Evolutionary conservation across 1,284 basidiomycete genomes (phyloP).

Genomic region (Tremellales sp.): DNA sequence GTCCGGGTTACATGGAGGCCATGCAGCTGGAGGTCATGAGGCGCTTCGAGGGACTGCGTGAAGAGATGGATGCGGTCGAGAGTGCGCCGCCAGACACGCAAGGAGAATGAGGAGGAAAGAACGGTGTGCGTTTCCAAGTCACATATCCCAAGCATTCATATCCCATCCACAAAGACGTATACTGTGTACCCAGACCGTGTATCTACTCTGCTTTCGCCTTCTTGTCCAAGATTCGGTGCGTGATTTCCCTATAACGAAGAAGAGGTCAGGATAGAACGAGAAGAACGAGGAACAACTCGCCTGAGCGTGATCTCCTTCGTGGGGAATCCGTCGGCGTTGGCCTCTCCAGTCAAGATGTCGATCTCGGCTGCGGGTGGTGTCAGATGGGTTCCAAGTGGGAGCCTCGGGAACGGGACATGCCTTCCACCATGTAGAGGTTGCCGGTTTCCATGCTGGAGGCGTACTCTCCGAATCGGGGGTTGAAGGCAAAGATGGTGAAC

Average conservation of each 20-base stretch:
- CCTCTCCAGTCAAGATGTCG: slow-evolving; percentile 10
- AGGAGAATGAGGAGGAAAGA: neutral
- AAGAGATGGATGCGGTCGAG: slow-evolving; percentile 5
- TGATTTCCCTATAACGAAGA: neutral
- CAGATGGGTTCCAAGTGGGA: slow-evolving; percentile 1
- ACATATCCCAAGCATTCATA: neutral
- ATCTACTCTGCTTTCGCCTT: neutral
- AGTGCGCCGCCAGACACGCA: neutral
- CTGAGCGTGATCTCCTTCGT: slow-evolving; percentile 17
- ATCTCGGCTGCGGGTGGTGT: slow-evolving; percentile 11
- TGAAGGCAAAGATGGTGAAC: slow-evolving; percentile 43
- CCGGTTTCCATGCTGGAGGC: slow-evolving; percentile 28
- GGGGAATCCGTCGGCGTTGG: slow-evolving; percentile 10
- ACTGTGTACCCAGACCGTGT: slow-evolving; percentile 3
- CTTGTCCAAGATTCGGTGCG: slow-evolving; percentile 17
- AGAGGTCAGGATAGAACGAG: neutral
- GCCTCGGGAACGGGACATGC: slow-evolving; percentile 19
- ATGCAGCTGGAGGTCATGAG: slow-evolving; percentile 36
- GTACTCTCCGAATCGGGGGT: slow-evolving; percentile 22
- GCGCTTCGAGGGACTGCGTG: slow-evolving; percentile 24
- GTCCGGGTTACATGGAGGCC: slow-evolving; percentile 32
- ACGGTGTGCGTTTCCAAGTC: neutral
- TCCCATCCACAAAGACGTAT: neutral
- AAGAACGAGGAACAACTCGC: slow-evolving; percentile 4
- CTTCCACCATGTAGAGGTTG: slow-evolving; percentile 36